Evolutionary conservation across 192 early-diverging fungal species (phyloP), one percentile per base, ranked within the genome.

Genomic region (Podila epigama): DNA sequence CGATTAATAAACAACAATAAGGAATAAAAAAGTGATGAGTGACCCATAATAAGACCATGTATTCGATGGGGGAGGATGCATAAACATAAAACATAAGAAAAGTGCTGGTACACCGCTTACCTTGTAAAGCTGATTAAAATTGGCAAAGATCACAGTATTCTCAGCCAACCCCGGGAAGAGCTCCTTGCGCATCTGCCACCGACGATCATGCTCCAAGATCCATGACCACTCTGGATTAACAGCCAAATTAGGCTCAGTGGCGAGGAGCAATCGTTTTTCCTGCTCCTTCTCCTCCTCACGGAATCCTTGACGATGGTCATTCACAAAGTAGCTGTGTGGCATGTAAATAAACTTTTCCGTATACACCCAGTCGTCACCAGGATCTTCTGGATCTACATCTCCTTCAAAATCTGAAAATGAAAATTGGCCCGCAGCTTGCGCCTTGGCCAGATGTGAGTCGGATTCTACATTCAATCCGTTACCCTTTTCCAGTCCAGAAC

Each of bases 111-210:
- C 18, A 39, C n/a, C 11, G 35, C 64, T 22, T 69, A 90, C 81
- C 79, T 98, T 98, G 85, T 98, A 98, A 10, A 96, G 84, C 85
- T 98, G 96, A 80, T 98, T 98, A 70, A 98, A 97, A 81, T 95
- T 96, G 58, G 96, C 95, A 89, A 93, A 96, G 55, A 98, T 96
- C 20, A 95, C 89, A 20, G 88, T 88, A 78, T 95, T 89, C 70
- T 96, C 94, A 20, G 85, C 75, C 41, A 97, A 57, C 40, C 85
- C 80, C 31, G 96, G 95, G 58, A 98, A 98, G 32, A 96, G 68
- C 69, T 95, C 91, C 51, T 84, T 85, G 31, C 96, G 90, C 93
- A 96, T 95, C 53, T 88, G 84, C 84, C 91, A 90, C 36, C 96
- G 86, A 59, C 85, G 81, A 33, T 92, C 84, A 77, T 95, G 89